phyloP scores from a whole-genome alignment of 2,329 filamentous ascomycete genomes.

The Neurospora sp. region DNA sequence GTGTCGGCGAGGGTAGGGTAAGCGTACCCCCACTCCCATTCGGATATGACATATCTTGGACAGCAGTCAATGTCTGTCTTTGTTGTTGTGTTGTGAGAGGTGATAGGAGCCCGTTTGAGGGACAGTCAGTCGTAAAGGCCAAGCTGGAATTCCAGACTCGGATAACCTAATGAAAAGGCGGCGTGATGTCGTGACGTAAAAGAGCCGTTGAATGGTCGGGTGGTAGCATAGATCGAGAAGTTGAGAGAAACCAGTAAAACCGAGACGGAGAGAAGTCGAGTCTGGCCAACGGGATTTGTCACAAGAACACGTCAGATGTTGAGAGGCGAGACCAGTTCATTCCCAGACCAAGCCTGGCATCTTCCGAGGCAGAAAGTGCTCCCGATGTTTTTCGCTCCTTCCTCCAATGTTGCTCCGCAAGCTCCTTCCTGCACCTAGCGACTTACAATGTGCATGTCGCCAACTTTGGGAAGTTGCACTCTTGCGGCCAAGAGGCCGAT shows the following conservation, averaged over 20 bases:
- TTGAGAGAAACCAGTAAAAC: not conserved
- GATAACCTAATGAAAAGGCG: not conserved
- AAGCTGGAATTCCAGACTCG: not conserved
- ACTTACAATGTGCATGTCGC: not conserved
- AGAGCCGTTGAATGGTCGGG: not conserved
- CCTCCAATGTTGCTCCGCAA: not conserved
- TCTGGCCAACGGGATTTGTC: not conserved
- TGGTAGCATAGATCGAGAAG: not conserved
- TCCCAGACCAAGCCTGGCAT: not conserved
- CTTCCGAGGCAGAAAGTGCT: not conserved
- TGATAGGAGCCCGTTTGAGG: not conserved
- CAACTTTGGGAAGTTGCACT: not conserved
- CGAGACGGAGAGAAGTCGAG: not conserved
- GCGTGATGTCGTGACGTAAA: not conserved
- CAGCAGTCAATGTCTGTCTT: not conserved
- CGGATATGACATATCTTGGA: conserved; percentile 44
- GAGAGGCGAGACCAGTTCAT: not conserved
- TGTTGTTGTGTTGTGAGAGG: not conserved
- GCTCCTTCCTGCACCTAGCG: not conserved
- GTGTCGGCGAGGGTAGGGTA: conserved; percentile 78
- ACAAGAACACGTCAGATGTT: not conserved
- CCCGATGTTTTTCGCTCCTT: not conserved
- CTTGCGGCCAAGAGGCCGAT: not conserved
- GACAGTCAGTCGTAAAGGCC: not conserved
- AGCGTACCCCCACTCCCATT: conserved; percentile 62